These are phyloP conservation scores for Ceratocystis colombiana DNA, from an alignment of 2,329 filamentous ascomycete species.

Conservation along the genomic window DNA sequence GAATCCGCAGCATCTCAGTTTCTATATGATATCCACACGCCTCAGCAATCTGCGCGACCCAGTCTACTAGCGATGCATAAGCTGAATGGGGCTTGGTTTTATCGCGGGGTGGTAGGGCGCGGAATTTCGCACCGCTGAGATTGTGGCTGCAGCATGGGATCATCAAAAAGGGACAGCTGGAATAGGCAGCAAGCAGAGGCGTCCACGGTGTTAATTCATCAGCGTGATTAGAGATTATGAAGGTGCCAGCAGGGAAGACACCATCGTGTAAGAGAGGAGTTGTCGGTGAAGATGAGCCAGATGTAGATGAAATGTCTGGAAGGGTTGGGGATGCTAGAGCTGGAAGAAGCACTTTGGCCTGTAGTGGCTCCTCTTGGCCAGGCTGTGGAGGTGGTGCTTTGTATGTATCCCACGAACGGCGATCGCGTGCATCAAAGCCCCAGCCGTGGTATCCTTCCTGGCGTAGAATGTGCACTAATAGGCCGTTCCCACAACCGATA, in stretches of 20 bases:
- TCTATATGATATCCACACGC: slow-evolving; percentile 69
- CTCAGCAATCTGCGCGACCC: slow-evolving; percentile 58
- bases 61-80: slow-evolving; percentile 74
- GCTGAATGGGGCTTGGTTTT: slow-evolving; percentile 44
- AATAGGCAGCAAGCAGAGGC: slow-evolving; percentile 69
- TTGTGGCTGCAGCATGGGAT: slow-evolving; percentile 94
- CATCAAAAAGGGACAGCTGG: slow-evolving; percentile 70
- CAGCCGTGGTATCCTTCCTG: slow-evolving; percentile 74
- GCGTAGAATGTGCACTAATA: slow-evolving; percentile 73
- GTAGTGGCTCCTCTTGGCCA: slow-evolving; percentile 31
- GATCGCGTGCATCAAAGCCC: slow-evolving; percentile 80
- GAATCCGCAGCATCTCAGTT: slow-evolving; percentile 79
- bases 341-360: slow-evolving; percentile 43
- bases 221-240: slow-evolving; percentile 94
- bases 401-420: slow-evolving; percentile 79
- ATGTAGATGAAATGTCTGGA: slow-evolving; percentile 16
- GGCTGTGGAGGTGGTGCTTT: slow-evolving; percentile 30
- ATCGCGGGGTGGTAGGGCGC: slow-evolving; percentile 50
- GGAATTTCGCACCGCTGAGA: slow-evolving; percentile 63
- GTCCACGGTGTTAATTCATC: slow-evolving; percentile 97
- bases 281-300: slow-evolving; percentile 15
- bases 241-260: slow-evolving; percentile 61
- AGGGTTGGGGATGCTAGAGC: slow-evolving; percentile 32
- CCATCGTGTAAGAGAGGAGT: slow-evolving; percentile 44
- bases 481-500: slow-evolving; percentile 88